These are phyloP conservation scores for Collybia sordida DNA, from an alignment of 768 basidiomycete genomes.

Conservation along the genomic window DNA sequence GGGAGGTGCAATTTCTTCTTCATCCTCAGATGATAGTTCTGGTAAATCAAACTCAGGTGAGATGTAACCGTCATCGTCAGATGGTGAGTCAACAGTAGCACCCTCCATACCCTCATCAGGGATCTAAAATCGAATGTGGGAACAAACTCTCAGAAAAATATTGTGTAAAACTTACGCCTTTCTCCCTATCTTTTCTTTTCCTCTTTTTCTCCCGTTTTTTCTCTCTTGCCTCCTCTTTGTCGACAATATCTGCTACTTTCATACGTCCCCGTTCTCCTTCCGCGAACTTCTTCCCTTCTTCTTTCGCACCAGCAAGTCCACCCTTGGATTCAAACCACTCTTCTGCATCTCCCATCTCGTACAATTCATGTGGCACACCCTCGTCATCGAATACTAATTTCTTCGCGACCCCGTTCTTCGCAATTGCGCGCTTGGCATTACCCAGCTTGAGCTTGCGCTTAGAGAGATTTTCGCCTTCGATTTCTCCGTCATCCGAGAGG, in stretches of 20 bases:
- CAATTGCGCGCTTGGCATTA: slow-evolving; percentile 68
- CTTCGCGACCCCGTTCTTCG: slow-evolving; percentile 59
- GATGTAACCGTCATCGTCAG: slow-evolving; percentile 56
- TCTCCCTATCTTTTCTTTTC: slow-evolving; percentile 82
- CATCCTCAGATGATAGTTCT: slow-evolving; percentile 16
- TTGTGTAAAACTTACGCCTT: slow-evolving; percentile 22
- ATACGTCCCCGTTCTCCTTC: slow-evolving; percentile 74
- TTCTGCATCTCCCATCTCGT: slow-evolving; percentile 80
- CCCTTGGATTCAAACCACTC: slow-evolving; percentile 66
- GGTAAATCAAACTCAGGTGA: slow-evolving; percentile 67
- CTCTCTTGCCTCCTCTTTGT: slow-evolving; percentile 82
- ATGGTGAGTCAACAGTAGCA: slow-evolving; percentile 33
- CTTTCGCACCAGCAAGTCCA: slow-evolving; percentile 61
- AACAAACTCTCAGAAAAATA: not conserved
- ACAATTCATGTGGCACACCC: slow-evolving; percentile 76
- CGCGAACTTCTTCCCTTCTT: slow-evolving; percentile 68
- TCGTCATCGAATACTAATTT: slow-evolving; percentile 92
- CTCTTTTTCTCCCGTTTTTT: slow-evolving; percentile 92
- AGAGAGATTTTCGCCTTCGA: slow-evolving; percentile 55
- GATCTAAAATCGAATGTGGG: slow-evolving; percentile 19
- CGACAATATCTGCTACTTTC: slow-evolving; percentile 64
- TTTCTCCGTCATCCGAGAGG: slow-evolving; percentile 37
- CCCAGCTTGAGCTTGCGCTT: slow-evolving; percentile 84
- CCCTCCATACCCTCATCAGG: slow-evolving; percentile 30
- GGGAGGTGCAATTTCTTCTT: slow-evolving; percentile 33